A percentile compares a stretch with the other conserved stretches of the same genome.
phyloP scores from a whole-genome alignment of 305 asterid species.

The Fraxinus paxiana region DNA sequence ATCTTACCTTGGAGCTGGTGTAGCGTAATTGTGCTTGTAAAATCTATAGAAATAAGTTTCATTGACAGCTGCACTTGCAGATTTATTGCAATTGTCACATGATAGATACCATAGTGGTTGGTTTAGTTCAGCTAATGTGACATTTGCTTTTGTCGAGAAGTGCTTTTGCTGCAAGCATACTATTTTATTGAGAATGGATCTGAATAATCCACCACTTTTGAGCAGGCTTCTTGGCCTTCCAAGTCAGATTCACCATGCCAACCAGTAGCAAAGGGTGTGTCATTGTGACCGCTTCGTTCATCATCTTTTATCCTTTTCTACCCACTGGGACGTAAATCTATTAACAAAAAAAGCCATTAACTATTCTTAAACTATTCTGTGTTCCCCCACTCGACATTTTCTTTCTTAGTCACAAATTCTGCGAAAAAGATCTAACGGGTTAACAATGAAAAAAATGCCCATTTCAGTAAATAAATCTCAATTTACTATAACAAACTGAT shows the following conservation, averaged over 20 bases:
- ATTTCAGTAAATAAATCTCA: conserved; percentile 24
- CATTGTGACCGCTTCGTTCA: conserved; percentile 29
- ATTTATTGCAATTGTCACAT: too few relatives aligned
- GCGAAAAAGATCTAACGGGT: conserved; percentile 19
- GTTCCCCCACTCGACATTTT: conserved; percentile 84
- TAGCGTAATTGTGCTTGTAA: too few relatives aligned
- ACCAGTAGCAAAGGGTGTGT: conserved; percentile 27
- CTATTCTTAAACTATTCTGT: conserved; percentile 66
- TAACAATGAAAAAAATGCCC: conserved; percentile 13
- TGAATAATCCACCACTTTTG: conserved; percentile 37
- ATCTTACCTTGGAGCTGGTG: too few relatives aligned
- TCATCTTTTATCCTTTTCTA: conserved; percentile 46
- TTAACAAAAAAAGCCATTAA: too few relatives aligned
- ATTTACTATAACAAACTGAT: conserved; percentile 9
- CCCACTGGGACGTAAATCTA: conserved; percentile 40
- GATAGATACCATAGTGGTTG: too few relatives aligned
- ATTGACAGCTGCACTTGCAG: too few relatives aligned
- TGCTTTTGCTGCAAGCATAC: conserved; percentile 15
- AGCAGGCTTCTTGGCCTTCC: conserved; percentile 25
- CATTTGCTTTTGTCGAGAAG: too few relatives aligned
- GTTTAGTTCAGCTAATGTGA: too few relatives aligned
- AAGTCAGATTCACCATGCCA: conserved; percentile 45
- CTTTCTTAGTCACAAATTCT: conserved; percentile 34
- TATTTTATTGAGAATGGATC: conserved; percentile 39
- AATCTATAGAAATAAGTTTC: too few relatives aligned